Evolutionary conservation across 208 protist genomes (phyloP), one percentile per base, ranked within the genome.

Genomic region (Leishmania tarentolae): DNA sequence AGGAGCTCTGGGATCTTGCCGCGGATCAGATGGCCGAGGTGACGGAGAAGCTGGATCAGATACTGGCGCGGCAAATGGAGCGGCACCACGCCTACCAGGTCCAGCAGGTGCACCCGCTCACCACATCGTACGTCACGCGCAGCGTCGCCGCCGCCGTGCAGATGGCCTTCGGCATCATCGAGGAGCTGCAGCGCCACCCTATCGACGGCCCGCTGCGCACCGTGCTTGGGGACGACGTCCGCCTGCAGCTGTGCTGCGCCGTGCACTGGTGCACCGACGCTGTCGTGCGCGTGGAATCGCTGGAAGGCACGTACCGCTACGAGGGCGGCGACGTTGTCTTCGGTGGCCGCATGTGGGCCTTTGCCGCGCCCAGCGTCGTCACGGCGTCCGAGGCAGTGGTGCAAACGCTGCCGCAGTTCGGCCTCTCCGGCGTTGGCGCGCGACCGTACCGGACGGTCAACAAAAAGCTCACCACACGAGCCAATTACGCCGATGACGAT

Each of bases 211-310:
- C 87, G 52, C 85, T 97, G 73, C 86, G 63, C 72, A 15, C 74
- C n/a, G 59, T 92, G 52, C 84, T 95, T 42, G 91, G n/a, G n/a
- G 88, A 92, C 21, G 89, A 93, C 56, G 91, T 89, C 53, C 28
- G 75, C 63, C 76, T 94, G 40, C 65, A 88, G 75, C n/a, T 97
- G 70, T 82, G 86, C n/a, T 93, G 87, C 75, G 87, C 92, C 46
- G 86, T 95, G 47, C 90, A 97, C 87, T 97, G 92, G 91, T 97
- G 93, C 78, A 90, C 76, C 40, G 87, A 95, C 77, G 93, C 89
- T 21, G 87, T 69, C 35, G 90, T 97, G 21, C 82, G 79, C 31
- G 57, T 83, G 28, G 89, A 94, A 24, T 80, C 72, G 1, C 28
- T 85, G 35, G 79, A 76, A 7, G 83, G 66, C 57, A 73, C 83